These are phyloP conservation scores for Scheffersomyces parashehatae DNA, from an alignment of 1,139 yeast genomes.

Conservation along the genomic window DNA sequence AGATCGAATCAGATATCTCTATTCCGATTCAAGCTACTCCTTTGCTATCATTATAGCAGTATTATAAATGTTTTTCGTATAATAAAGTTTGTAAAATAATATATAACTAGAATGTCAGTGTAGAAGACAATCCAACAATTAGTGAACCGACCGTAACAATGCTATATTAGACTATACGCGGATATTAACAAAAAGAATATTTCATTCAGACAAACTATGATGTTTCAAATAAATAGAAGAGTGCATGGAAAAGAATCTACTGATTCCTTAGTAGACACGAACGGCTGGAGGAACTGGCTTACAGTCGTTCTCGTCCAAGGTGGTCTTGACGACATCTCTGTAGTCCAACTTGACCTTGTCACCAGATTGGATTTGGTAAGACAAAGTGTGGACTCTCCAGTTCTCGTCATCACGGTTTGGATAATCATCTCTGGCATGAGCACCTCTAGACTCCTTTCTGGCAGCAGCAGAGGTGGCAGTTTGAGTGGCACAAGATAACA, in stretches of 20 bases:
- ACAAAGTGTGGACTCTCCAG: conserved; percentile 98
- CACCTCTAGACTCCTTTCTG: conserved; percentile 98
- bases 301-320: conserved; percentile 91
- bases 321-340: conserved; percentile 81
- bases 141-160: not conserved
- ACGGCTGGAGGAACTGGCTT: conserved; percentile 95
- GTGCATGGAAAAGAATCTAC: not conserved
- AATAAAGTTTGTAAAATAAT: no score
- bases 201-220: no score
- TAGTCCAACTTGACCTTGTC: conserved; percentile 74
- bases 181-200: conserved; percentile 1
- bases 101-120: no score
- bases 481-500: conserved; percentile 96
- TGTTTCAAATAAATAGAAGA: not conserved
- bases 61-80: no score
- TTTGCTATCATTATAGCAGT: no score
- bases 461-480: conserved; percentile 94
- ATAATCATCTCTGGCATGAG: conserved; percentile 98
- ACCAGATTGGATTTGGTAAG: conserved; percentile 81
- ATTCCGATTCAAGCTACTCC: no score
- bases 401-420: conserved; percentile 92
- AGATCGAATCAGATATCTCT: no score
- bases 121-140: no score
- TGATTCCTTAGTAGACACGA: conserved; percentile 72
- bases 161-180: not conserved